These are phyloP conservation scores for Pseudogymnoascus sp. DNA, from an alignment of 2,329 filamentous ascomycete species.

Conservation along the genomic window DNA sequence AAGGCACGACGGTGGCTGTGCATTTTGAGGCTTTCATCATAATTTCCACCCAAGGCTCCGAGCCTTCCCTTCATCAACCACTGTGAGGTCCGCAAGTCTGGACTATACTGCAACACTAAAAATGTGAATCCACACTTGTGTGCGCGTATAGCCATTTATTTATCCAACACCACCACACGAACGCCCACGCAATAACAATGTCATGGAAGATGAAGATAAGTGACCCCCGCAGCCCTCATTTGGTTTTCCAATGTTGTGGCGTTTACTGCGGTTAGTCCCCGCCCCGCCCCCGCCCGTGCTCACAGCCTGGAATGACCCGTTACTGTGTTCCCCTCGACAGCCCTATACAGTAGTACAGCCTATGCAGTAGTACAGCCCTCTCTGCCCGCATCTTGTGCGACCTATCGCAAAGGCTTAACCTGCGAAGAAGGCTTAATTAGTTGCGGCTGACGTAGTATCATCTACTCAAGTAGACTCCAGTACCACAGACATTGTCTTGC, in stretches of 20 bases:
- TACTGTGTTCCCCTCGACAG: neutral
- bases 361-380: neutral
- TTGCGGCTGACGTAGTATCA: neutral
- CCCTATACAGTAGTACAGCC: neutral
- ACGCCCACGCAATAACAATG: neutral
- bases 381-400: neutral
- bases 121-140: too few species aligned
- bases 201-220: neutral
- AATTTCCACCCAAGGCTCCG: neutral
- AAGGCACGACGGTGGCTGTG: neutral
- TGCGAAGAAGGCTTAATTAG: neutral
- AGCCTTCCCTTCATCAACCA: neutral
- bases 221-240: neutral
- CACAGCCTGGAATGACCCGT: neutral
- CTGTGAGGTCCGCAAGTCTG: too few species aligned
- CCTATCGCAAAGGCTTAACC: neutral
- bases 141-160: too few species aligned
- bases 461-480: too few species aligned
- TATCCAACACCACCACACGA: neutral
- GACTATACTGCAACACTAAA: too few species aligned
- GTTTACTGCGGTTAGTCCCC: neutral
- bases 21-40: neutral
- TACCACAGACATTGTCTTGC: too few species aligned
- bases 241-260: neutral
- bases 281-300: neutral